Base-by-base conservation (phyloP, 2,329 filamentous ascomycete species). In the Exophiala lecanii-corni region DNA sequence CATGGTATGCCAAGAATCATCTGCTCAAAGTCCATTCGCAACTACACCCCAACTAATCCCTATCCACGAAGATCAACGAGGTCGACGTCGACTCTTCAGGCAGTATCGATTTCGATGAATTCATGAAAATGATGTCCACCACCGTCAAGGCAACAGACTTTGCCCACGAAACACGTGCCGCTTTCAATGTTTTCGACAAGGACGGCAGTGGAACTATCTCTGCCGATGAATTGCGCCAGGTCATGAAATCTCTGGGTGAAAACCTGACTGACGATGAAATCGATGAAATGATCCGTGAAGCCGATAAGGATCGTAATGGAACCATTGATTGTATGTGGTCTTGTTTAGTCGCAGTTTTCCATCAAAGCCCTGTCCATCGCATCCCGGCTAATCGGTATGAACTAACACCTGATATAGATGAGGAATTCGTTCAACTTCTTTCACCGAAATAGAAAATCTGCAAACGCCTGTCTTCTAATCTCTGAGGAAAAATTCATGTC, bases 121-220 rank as follows among this genome's bases (percentile, higher is more conserved):
- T 82, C 66, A 72, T 81, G 47, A 75, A 74, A 53, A 79, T 82
- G 73, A 82, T 82, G 78, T 76, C 77, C 40, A 73, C 72, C 58
- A 76, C 76, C 57, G 77, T 78, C 65, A 76, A 75, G 64, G 73
- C 78, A 56, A 74, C 73, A 45, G 76, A 81, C 62, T 74, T 75
- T 39, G 78, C 81, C 61, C 71, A 79, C 61, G 79, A 82, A 64
- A 79, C 82, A 31, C 71, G 75, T 55, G 76, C 78, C 59, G 79
- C 79, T 39, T 82, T 82, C 71, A 73, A 49, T 20, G 78, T 81
- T 58, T 82, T 82, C 61, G 79, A 82, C 62, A 74, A 75, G 58
- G 79, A 82, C 59, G 76, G 76, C 63, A 80, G 77, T 60, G 79
- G 79, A 54, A 80, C 78, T 60, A 82, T 82, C 63, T 78, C 74